Percentiles rank a stretch among this genome's conserved stretches.
phyloP scores from a whole-genome alignment of 2,329 filamentous ascomycete genomes.

The Magnaporthiopsis rhizophila region DNA sequence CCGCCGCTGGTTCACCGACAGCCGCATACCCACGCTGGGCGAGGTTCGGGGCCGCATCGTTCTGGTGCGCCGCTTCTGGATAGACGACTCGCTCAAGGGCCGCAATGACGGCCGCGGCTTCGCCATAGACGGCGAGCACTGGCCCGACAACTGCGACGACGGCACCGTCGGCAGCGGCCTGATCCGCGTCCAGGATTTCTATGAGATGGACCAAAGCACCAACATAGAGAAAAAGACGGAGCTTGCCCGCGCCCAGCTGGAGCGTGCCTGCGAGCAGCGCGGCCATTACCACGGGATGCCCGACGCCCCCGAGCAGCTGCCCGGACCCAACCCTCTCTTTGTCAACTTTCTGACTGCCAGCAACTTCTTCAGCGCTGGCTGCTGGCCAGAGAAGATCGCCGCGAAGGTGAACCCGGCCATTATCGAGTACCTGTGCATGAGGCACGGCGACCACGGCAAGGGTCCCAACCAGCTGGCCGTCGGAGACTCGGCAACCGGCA shows the following conservation, averaged over 20 bases:
- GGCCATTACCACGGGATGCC: slow-evolving; percentile 34
- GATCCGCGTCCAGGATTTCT: slow-evolving; percentile 90
- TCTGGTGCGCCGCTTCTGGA: slow-evolving; percentile 70
- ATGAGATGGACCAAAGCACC: slow-evolving; percentile 68
- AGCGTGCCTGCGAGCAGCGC: slow-evolving; percentile 53
- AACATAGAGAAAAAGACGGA: slow-evolving; percentile 77
- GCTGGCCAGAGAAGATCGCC: slow-evolving; percentile 91
- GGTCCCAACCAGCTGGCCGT: slow-evolving; percentile 42
- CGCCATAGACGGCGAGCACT: slow-evolving; percentile 56
- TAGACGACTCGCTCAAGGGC: slow-evolving; percentile 47
- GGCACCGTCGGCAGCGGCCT: slow-evolving; percentile 61
- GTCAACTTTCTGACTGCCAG: slow-evolving; percentile 86
- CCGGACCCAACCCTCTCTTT: slow-evolving; percentile 55
- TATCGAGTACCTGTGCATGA: slow-evolving; percentile 52
- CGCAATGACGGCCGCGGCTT: slow-evolving; percentile 44
- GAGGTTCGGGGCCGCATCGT: slow-evolving; percentile 77
- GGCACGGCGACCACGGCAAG: slow-evolving; percentile 44
- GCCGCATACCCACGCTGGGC: slow-evolving; percentile 68
- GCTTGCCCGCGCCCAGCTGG: slow-evolving; percentile 66
- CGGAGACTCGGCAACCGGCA: slow-evolving; percentile 71
- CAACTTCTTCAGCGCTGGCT: slow-evolving; percentile 88
- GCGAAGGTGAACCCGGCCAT: slow-evolving; percentile 76
- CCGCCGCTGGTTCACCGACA: slow-evolving; percentile 66
- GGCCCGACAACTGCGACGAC: slow-evolving; percentile 86
- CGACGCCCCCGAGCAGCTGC: slow-evolving; percentile 5